Evolutionary conservation across 805 yeast species (phyloP), one percentile per base, ranked within the genome.

Genomic region (Henningerozyma blattae): DNA sequence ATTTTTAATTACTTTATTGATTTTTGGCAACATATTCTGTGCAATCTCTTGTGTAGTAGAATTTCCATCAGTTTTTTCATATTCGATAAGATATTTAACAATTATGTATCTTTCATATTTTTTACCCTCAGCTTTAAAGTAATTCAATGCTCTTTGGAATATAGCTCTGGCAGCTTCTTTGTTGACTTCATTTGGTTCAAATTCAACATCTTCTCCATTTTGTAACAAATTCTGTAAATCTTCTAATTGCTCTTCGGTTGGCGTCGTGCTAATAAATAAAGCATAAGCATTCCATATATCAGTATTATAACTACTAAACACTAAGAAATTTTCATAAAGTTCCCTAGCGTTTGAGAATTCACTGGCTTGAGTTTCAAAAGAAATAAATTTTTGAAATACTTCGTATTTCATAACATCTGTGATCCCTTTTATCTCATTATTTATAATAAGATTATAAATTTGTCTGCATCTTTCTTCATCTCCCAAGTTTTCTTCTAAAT

Each of bases 381-480:
- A 72, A n/a, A 80, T 69, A 43, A 61, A 75, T 28, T 53, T 19
- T 48, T 54, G 44, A 34, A 50, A 56, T 63, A 64, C 0, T 60
- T 36, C 18, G 40, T 24, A 13, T 25, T 35, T 41, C 2, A 40
- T 33, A 2, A 37, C 36, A 18, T 35, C 20, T 3, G 47, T 18
- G 13, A 55, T 31, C 6, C 38, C 28, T 20, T 56, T 19, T 25
- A 43, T 44, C 5, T 54, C 45, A 35, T 61, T 34, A 1, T 38
- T 33, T 13, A 47, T 16, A 1, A 79, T 80, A 5, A 80, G 42
- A 22, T 71, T 69, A 44, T 61, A 78, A 3, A 89, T 65, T 0
- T 73, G 77, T 18, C 72, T 59, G n/a, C 77, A 69, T 32, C 97
- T 61, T 3, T 73, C 79, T 26, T 61, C 52, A 38, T 91, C 96